Percentiles rank a stretch among this genome's conserved stretches.
Conservation (phyloP, 2,329 filamentous ascomycete species). For the Tolypocladium amazonense region DNA sequence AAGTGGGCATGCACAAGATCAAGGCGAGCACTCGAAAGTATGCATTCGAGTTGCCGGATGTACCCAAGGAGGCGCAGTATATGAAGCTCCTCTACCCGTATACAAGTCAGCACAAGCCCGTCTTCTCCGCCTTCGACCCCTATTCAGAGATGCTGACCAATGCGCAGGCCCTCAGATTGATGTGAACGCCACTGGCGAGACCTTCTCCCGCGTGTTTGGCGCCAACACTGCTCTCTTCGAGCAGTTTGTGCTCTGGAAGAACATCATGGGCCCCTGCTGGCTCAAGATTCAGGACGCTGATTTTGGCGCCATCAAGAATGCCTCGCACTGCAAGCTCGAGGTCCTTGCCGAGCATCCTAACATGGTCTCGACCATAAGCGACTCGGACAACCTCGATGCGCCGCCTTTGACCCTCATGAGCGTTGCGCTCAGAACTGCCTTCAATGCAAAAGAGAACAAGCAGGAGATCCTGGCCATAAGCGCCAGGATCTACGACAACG, state of each 20-base stretch:
- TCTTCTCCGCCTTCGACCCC: neutral
- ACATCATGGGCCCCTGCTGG: conserved; percentile 98
- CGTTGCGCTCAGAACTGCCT: conserved; percentile 73
- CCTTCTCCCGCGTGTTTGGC: conserved; percentile 90
- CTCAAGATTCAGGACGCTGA: conserved; percentile 80
- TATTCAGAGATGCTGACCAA: conserved; percentile 7
- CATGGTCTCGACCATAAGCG: conserved; percentile 59
- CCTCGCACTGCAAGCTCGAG: conserved; percentile 95
- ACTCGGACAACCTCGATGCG: conserved; percentile 70
- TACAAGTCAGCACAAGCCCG: conserved; percentile 42
- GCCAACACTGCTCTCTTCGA: conserved; percentile 91
- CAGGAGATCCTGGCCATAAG: conserved; percentile 91
- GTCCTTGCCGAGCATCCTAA: conserved; percentile 71
- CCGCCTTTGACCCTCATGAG: conserved; percentile 96
- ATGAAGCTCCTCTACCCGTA: conserved; percentile 96
- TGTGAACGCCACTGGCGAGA: conserved; percentile 65
- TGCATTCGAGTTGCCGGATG: conserved; percentile 79
- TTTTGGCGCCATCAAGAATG: conserved; percentile 76
- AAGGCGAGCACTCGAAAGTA: conserved; percentile 87
- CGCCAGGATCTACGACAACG: conserved; percentile 83
- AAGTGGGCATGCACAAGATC: conserved; percentile 84
- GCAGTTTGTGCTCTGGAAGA: conserved; percentile 97
- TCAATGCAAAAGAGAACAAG: conserved; percentile 89
- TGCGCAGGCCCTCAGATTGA: conserved; percentile 54
- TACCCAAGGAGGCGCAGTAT: conserved; percentile 85